These are phyloP conservation scores for Fusarium oxysporum DNA, from an alignment of 2,329 filamentous ascomycete genomes.

Conservation along the genomic window DNA sequence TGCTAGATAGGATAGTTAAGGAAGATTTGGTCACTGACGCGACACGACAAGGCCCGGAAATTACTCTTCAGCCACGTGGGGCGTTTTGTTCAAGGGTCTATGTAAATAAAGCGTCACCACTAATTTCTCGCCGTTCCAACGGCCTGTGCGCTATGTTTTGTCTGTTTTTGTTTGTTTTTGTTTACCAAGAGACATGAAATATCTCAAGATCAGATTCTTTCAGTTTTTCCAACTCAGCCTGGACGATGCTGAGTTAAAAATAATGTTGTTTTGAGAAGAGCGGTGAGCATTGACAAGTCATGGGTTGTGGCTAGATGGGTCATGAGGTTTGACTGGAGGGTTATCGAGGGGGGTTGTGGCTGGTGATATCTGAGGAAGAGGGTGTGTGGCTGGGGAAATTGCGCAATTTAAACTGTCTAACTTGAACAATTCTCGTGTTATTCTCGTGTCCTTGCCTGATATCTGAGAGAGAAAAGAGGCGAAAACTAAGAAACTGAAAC, in stretches of 20 bases:
- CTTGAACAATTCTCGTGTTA: background rate
- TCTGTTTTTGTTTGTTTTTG: background rate
- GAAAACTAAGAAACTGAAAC: background rate
- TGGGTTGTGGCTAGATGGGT: slow-evolving; percentile 19
- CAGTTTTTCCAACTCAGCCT: slow-evolving; percentile 4
- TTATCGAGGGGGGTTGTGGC: background rate
- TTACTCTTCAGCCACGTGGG: slow-evolving; percentile 30
- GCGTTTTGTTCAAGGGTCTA: slow-evolving; percentile 28
- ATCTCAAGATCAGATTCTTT: slow-evolving; percentile 4
- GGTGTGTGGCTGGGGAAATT: slow-evolving; percentile 24
- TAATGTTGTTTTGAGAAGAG: slow-evolving; percentile 13
- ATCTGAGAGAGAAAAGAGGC: slow-evolving; percentile 2
- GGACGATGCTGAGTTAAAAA: slow-evolving; percentile 15
- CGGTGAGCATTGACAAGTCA: slow-evolving; percentile 26
- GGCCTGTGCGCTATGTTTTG: slow-evolving; percentile 2
- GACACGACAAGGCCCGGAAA: slow-evolving; percentile 25
- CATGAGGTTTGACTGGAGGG: slow-evolving; percentile 7
- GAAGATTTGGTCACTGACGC: slow-evolving; percentile 27
- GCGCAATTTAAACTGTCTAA: slow-evolving; percentile 26
- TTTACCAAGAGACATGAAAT: slow-evolving; percentile 13
- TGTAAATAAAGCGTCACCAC: slow-evolving; percentile 29
- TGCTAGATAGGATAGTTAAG: slow-evolving; percentile 2
- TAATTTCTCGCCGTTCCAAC: slow-evolving; percentile 30
- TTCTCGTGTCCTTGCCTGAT: slow-evolving; percentile 1
- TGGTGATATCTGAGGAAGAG: background rate